Conservation (phyloP, 805 yeast species). For the Hanseniaspora opuntiae region DNA sequence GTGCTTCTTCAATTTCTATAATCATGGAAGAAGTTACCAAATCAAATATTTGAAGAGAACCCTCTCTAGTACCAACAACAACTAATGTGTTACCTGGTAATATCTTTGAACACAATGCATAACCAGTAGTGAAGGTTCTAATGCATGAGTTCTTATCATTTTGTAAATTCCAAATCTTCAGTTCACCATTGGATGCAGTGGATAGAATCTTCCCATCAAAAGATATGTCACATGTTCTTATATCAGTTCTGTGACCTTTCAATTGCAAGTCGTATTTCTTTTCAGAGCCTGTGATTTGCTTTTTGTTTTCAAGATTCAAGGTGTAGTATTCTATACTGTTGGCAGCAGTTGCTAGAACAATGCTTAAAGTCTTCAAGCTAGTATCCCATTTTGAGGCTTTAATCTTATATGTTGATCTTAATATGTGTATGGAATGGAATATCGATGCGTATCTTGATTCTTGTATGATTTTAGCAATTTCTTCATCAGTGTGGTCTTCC, state of each 20-base stretch:
- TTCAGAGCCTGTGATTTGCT: slow-evolving; percentile 27
- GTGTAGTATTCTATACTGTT: slow-evolving; percentile 63
- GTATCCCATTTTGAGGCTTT: slow-evolving; percentile 56
- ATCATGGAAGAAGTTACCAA: slow-evolving; percentile 67
- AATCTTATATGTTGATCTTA: slow-evolving; percentile 54
- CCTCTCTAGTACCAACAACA: slow-evolving; percentile 78
- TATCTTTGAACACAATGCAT: slow-evolving; percentile 65
- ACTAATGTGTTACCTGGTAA: slow-evolving; percentile 85
- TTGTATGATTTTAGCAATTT: slow-evolving; percentile 38
- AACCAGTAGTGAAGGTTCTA: slow-evolving; percentile 79
- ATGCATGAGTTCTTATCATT: slow-evolving; percentile 48
- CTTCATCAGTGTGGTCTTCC: slow-evolving; percentile 43
- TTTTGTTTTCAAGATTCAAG: slow-evolving; percentile 40
- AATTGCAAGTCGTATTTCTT: slow-evolving; percentile 51
- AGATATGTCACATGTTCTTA: slow-evolving; percentile 70
- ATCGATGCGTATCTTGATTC: slow-evolving; percentile 41
- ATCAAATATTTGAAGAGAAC: slow-evolving; percentile 73
- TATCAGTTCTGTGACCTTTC: slow-evolving; percentile 81
- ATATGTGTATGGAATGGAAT: slow-evolving; percentile 52
- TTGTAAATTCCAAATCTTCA: slow-evolving; percentile 77
- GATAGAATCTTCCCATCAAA: slow-evolving; percentile 69
- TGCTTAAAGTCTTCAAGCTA: slow-evolving; percentile 37
- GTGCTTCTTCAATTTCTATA: slow-evolving; percentile 60
- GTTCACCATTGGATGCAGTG: slow-evolving; percentile 78
- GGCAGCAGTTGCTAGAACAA: slow-evolving; percentile 53